These are phyloP conservation scores for Paramecium pentaurelia DNA, from an alignment of 73 alveolate genomes.

Conservation along the genomic window DNA sequence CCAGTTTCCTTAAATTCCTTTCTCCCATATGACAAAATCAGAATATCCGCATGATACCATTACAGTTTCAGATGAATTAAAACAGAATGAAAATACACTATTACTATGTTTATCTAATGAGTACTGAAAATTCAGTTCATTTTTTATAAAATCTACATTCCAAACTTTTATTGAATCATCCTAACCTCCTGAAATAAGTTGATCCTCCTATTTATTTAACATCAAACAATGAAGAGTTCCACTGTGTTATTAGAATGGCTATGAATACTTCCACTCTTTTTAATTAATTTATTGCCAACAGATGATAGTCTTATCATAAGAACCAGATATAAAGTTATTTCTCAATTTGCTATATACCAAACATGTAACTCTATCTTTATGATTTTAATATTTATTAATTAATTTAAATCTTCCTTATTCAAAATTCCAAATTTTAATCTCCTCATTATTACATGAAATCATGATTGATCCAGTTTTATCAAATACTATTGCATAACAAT, in stretches of 20 bases:
- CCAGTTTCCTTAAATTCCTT: too few relatives aligned
- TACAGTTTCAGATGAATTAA: neutral
- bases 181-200: neutral
- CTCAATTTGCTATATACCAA: neutral
- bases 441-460: neutral
- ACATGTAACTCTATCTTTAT: neutral
- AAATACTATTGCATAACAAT: neutral
- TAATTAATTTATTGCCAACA: neutral
- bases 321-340: neutral
- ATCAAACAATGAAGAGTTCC: neutral
- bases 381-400: neutral
- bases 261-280: neutral
- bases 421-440: neutral
- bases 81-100: neutral
- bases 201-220: neutral
- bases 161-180: neutral
- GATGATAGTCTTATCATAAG: neutral
- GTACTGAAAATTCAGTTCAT: neutral
- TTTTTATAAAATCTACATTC: neutral
- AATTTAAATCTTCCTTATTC: neutral
- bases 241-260: neutral
- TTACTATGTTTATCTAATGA: neutral
- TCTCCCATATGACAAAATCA: neutral
- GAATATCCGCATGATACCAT: neutral
- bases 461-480: neutral